Conservation (phyloP, 805 yeast genomes). For the Kuraishia borneana region DNA sequence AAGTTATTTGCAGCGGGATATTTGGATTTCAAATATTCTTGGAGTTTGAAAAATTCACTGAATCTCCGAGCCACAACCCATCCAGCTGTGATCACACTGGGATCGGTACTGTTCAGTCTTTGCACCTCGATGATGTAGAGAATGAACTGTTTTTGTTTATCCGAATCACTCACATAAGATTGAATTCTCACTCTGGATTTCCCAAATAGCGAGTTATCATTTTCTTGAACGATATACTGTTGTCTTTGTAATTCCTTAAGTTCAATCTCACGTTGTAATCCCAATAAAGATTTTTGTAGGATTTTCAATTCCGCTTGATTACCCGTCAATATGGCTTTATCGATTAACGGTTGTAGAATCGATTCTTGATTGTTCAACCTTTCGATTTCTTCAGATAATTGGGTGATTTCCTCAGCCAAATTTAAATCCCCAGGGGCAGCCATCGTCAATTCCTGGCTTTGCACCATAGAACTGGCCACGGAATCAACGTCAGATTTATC, state of each 20-base stretch:
- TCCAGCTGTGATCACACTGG: constrained; percentile 44
- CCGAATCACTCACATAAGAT: constrained; percentile 37
- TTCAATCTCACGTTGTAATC: constrained; percentile 63
- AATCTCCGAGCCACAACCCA: constrained; percentile 91
- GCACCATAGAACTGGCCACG: not conserved
- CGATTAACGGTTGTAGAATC: constrained; percentile 54
- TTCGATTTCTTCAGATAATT: constrained; percentile 45
- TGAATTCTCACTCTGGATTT: constrained; percentile 46
- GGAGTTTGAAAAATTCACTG: constrained; percentile 68
- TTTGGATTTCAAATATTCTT: constrained; percentile 45
- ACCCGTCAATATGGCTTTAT: constrained; percentile 79
- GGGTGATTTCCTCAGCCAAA: constrained; percentile 53
- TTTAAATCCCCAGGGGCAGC: constrained; percentile 65
- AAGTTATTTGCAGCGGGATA: constrained; percentile 39
- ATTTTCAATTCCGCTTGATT: constrained; percentile 59
- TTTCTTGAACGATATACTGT: constrained; percentile 75
- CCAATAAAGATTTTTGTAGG: constrained; percentile 52
- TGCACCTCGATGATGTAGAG: constrained; percentile 72
- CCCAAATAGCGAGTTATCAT: constrained; percentile 65
- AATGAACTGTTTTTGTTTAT: constrained; percentile 47
- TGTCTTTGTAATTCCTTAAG: constrained; percentile 66
- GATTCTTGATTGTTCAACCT: constrained; percentile 48
- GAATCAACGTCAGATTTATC: not conserved
- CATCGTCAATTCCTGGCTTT: constrained; percentile 22
- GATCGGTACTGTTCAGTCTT: constrained; percentile 23